These are phyloP conservation scores for Penicillium oxalicum DNA, from an alignment of 2,329 filamentous ascomycete genomes.

Conservation along the genomic window DNA sequence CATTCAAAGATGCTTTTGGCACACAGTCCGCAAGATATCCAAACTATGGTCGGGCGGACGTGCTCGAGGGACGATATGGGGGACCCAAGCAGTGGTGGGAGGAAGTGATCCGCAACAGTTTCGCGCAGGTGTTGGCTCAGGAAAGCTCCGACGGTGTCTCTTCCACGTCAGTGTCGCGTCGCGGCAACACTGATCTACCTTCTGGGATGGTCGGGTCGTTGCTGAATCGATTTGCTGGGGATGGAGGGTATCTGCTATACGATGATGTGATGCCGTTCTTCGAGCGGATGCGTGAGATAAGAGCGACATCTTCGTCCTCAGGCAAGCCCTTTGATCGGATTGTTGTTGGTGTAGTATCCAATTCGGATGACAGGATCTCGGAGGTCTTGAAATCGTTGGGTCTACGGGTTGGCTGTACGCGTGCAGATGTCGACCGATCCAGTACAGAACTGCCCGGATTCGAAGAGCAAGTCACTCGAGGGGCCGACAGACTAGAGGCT, in stretches of 20 bases:
- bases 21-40: constrained; percentile 28
- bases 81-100: constrained; percentile 43
- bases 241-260: constrained; percentile 37
- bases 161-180: not conserved
- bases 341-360: constrained; percentile 41
- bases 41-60: constrained; percentile 41
- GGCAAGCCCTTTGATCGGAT: constrained; percentile 28
- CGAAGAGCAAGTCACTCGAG: constrained; percentile 11
- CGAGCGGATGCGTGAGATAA: constrained; percentile 20
- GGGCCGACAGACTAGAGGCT: not conserved
- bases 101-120: constrained; percentile 37
- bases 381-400: constrained; percentile 37
- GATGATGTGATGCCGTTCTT: constrained; percentile 38
- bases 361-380: constrained; percentile 42
- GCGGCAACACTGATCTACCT: constrained; percentile 21
- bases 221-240: constrained; percentile 36
- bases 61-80: constrained; percentile 30
- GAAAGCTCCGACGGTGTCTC: not conserved
- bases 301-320: not conserved
- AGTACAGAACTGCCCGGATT: constrained; percentile 25
- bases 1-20: constrained; percentile 36
- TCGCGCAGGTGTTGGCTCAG: constrained; percentile 22
- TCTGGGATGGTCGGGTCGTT: constrained; percentile 29
- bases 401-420: constrained; percentile 30
- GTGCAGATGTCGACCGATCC: constrained; percentile 27